Conservation (phyloP, 768 basidiomycete genomes). For the Paxillus rubicundulus region DNA sequence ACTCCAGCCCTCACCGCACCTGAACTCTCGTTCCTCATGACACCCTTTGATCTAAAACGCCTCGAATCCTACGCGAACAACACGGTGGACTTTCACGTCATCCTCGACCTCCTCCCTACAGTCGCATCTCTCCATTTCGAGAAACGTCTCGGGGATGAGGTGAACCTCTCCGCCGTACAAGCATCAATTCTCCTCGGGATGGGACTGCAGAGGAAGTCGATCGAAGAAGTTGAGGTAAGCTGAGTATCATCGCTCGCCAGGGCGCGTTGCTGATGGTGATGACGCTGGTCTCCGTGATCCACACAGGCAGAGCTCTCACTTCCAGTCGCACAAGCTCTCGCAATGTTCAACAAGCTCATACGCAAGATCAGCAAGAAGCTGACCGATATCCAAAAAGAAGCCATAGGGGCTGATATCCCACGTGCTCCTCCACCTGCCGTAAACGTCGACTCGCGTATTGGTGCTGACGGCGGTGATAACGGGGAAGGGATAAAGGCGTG, state of each 20-base stretch:
- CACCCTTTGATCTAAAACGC: constrained; percentile 94
- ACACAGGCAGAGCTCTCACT: constrained; percentile 72
- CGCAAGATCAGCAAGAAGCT: constrained; percentile 79
- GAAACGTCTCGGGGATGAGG: constrained; percentile 58
- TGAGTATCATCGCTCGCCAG: not conserved
- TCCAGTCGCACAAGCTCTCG: constrained; percentile 83
- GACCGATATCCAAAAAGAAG: constrained; percentile 75
- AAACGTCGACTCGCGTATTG: constrained; percentile 16
- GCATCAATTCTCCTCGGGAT: constrained; percentile 87
- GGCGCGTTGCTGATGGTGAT: not conserved
- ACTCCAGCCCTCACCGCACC: constrained; percentile 25
- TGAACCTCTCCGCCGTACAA: constrained; percentile 82
- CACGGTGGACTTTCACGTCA: constrained; percentile 94
- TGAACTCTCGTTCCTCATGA: constrained; percentile 63
- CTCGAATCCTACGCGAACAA: constrained; percentile 95
- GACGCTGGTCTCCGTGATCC: constrained; percentile 3
- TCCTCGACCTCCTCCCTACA: constrained; percentile 86
- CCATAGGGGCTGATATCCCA: constrained; percentile 64
- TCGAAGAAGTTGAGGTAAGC: constrained; percentile 85
- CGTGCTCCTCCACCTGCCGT: constrained; percentile 30
- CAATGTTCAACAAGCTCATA: constrained; percentile 87
- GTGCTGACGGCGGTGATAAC: constrained; percentile 4
- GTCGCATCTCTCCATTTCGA: constrained; percentile 86
- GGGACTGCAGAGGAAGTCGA: constrained; percentile 82
- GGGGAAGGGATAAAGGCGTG: constrained; percentile 24